Evolutionary conservation across 108 stramenopile genomes (phyloP).

Genomic region (Fragilaria radians): DNA sequence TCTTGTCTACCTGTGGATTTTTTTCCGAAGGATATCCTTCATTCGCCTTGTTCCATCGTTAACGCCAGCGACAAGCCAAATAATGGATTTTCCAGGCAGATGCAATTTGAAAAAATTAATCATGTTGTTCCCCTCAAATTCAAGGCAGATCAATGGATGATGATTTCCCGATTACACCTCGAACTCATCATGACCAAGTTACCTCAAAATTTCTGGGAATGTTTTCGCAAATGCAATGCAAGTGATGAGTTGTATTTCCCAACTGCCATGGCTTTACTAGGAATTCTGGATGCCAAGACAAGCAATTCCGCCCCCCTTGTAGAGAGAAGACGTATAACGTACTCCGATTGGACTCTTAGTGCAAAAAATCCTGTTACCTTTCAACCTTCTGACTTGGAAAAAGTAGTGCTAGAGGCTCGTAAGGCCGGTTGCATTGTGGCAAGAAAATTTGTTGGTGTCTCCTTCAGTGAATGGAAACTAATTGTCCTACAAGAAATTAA

Average conservation of each 20-base stretch:
- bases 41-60: constrained; percentile 45
- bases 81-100: constrained; percentile 76
- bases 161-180: constrained; percentile 55
- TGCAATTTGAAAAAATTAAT: constrained; percentile 72
- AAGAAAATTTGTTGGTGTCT: constrained; percentile 55
- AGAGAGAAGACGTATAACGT: constrained; percentile 50
- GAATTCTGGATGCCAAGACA: constrained; percentile 28
- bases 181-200: constrained; percentile 41
- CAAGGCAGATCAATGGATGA: constrained; percentile 90
- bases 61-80: constrained; percentile 72
- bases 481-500: no score
- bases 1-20: constrained; percentile 77
- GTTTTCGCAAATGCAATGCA: constrained; percentile 60
- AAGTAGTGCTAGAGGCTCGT: constrained; percentile 51
- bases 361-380: constrained; percentile 78
- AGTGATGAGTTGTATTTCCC: constrained; percentile 88
- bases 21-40: constrained; percentile 4
- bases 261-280: constrained; percentile 57
- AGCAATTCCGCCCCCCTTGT: constrained; percentile 23
- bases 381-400: constrained; percentile 41
- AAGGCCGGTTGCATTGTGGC: constrained; percentile 73
- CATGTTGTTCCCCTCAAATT: constrained; percentile 62
- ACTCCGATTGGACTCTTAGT: constrained; percentile 74
- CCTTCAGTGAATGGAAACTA: constrained; percentile 26
- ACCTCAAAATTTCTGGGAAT: constrained; percentile 45